Evolutionary conservation across 352 stramenopile species (phyloP), one percentile per base, ranked within the genome.

Genomic region (Phytopythium aichiense): DNA sequence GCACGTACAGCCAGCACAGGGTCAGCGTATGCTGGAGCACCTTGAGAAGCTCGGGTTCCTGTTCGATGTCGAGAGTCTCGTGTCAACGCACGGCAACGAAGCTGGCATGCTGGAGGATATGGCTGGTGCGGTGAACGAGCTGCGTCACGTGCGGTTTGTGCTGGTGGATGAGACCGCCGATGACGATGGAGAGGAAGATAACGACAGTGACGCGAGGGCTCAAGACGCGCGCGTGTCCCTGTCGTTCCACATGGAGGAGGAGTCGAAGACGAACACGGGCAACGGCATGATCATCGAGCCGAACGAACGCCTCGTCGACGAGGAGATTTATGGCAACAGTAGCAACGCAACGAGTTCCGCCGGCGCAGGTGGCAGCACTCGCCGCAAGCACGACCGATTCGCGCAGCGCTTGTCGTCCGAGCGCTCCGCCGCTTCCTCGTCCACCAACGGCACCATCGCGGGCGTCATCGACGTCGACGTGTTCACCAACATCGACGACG

Each of bases 81-180:
- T 94, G 25, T 94, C 83, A 0, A 95, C 85, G 4, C 85, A 94
- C 48, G 87, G 87, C n/a, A 95, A 94, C 35, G 87, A 95, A 61
- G 83, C 81, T 3, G 87, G 85, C 11, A 95, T 95, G 87, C 70
- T 95, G 6, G 87, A 95, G 66, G 87, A 95, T 52, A 94, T 94
- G 85, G 82, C 85, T 22, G 84, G 83, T 9, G 85, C 83, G 18
- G 53, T 94, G 4, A 89, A 95, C 22, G 88, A 92, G 75, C 70
- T 98, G 23, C 74, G 73, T 38, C 86, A 90, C 42, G 79, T 95
- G 8, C 81, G 76, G 0, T 93, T 95, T 30, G 79, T 93, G 13
- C 68, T 94, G 4, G 83, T 94, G 8, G 81, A 92, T 7, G 85
- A 94, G 50, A 74, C 84, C 12, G 28, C 28, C 4, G 45, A 51